Percentiles rank a stretch among this genome's conserved stretches.
phyloP scores from a whole-genome alignment of 805 yeast species.

The Metschnikowia colocasiae region DNA sequence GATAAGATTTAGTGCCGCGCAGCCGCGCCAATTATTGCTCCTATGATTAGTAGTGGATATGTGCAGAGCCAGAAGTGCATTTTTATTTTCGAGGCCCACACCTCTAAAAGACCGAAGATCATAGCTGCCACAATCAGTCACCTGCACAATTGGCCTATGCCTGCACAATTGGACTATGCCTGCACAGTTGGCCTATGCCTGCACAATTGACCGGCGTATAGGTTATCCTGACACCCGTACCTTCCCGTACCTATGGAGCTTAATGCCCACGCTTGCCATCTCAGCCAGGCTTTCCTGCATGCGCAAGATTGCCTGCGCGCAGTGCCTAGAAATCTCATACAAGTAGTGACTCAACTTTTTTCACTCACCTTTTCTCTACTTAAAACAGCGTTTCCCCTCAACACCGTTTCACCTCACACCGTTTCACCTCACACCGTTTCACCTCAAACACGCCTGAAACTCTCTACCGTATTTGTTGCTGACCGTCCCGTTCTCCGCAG shows the following conservation, averaged over 20 bases:
- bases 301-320: constrained; percentile 1
- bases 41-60: too few species aligned
- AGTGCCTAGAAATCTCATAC: background rate
- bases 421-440: background rate
- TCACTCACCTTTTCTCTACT: background rate
- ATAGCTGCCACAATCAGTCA: too few species aligned
- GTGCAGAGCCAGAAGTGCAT: too few species aligned
- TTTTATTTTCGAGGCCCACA: too few species aligned
- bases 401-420: background rate
- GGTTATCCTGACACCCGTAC: too few species aligned
- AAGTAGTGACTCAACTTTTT: constrained; percentile 1
- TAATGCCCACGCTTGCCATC: too few species aligned
- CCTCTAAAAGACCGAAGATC: too few species aligned
- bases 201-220: too few species aligned
- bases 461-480: background rate
- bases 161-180: too few species aligned
- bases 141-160: too few species aligned
- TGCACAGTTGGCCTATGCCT: too few species aligned
- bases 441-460: background rate
- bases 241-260: too few species aligned
- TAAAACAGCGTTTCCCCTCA: background rate
- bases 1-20: background rate
- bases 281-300: background rate
- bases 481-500: background rate
- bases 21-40: background rate